A percentile compares a stretch with the other conserved stretches of the same genome.
Conservation (phyloP, 2,329 filamentous ascomycete genomes). For the Epichloe bromicola region DNA sequence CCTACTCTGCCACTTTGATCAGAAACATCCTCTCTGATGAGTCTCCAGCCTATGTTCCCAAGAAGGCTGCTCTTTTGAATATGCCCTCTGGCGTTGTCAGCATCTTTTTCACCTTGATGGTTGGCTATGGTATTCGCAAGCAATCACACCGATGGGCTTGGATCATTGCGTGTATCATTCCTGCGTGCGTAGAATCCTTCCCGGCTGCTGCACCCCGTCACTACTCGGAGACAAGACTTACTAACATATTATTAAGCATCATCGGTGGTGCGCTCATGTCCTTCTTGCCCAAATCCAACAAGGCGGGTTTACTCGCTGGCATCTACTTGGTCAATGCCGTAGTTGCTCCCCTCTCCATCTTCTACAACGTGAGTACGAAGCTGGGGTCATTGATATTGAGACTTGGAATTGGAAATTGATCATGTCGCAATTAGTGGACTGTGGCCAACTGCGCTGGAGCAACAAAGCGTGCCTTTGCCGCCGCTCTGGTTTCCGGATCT, state of each 20-base stretch:
- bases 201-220: background rate
- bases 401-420: background rate
- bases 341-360: slow-evolving; percentile 30
- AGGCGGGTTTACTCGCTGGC: slow-evolving; percentile 31
- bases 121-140: slow-evolving; percentile 33
- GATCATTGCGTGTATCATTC: slow-evolving; percentile 34
- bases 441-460: slow-evolving; percentile 38
- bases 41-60: slow-evolving; percentile 14
- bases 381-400: background rate
- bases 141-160: slow-evolving; percentile 37
- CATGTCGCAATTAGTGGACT: slow-evolving; percentile 23
- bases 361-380: slow-evolving; percentile 26
- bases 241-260: slow-evolving; percentile 17
- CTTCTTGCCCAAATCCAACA: slow-evolving; percentile 32
- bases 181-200: slow-evolving; percentile 22
- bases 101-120: slow-evolving; percentile 37
- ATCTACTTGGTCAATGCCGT: slow-evolving; percentile 40
- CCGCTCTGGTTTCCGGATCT: slow-evolving; percentile 33
- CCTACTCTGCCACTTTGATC: slow-evolving; percentile 42
- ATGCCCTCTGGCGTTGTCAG: slow-evolving; percentile 39
- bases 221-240: background rate
- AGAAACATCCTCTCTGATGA: slow-evolving; percentile 29
- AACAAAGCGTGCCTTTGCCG: slow-evolving; percentile 39
- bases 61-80: slow-evolving; percentile 37
- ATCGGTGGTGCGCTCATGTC: slow-evolving; percentile 40